These are phyloP conservation scores for Diospyros kaki DNA, from an alignment of 148 eudicot species.

Conservation along the genomic window DNA sequence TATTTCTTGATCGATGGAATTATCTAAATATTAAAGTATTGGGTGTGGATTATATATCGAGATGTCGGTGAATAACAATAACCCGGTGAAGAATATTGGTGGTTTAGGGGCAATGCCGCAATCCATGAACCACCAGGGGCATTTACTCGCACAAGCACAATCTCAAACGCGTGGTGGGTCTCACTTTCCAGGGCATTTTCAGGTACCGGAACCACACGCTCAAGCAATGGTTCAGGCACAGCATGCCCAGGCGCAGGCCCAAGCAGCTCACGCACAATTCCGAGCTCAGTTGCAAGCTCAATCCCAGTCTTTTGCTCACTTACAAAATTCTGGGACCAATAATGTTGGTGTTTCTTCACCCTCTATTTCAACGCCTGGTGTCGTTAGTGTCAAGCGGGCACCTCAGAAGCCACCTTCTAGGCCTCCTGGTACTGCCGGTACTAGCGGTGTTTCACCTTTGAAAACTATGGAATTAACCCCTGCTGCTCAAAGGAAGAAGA, in stretches of 20 bases:
- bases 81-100: constrained; percentile 29
- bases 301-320: constrained; percentile 24
- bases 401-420: constrained; percentile 50
- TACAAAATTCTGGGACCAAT: constrained; percentile 23
- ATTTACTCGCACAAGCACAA: constrained; percentile 25
- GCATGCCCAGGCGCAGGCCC: constrained; percentile 28
- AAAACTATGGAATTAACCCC: constrained; percentile 89
- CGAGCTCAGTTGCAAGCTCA: constrained; percentile 32
- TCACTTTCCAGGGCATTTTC: constrained; percentile 38
- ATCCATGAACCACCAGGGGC: constrained; percentile 21
- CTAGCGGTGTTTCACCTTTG: constrained; percentile 46
- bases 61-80: constrained; percentile 26
- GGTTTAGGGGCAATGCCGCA: constrained; percentile 26
- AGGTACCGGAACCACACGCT: constrained; percentile 34
- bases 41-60: neutral
- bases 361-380: constrained; percentile 28
- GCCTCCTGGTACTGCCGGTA: constrained; percentile 43
- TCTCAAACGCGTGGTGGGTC: constrained; percentile 40
- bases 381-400: constrained; percentile 38
- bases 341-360: constrained; percentile 41
- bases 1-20: neutral
- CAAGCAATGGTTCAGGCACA: constrained; percentile 42
- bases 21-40: neutral
- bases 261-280: constrained; percentile 25
- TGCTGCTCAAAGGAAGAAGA: constrained; percentile 73